Conservation (phyloP, 805 yeast species). For the Candida chauliodis region DNA sequence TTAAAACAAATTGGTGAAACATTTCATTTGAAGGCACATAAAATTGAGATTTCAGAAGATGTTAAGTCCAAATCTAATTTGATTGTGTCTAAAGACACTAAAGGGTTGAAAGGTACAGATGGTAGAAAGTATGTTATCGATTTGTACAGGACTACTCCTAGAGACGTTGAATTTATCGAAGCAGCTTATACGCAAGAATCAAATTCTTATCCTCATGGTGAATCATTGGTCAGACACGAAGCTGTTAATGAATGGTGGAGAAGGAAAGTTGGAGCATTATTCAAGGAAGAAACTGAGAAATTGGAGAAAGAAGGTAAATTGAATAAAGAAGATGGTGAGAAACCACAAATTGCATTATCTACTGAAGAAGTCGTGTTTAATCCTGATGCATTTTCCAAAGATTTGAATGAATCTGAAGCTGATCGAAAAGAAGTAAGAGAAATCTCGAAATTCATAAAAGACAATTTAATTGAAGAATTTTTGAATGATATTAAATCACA, state of each 20-base stretch:
- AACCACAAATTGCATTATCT: slow-evolving; percentile 52
- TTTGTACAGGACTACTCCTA: slow-evolving; percentile 77
- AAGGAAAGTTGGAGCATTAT: slow-evolving; percentile 52
- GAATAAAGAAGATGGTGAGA: slow-evolving; percentile 31
- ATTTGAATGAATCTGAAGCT: slow-evolving; percentile 35
- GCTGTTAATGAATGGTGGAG: slow-evolving; percentile 91
- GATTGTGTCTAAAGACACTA: slow-evolving; percentile 71
- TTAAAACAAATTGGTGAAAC: slow-evolving; percentile 64
- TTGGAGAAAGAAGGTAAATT: slow-evolving; percentile 34
- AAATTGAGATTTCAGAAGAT: slow-evolving; percentile 48
- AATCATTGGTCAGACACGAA: slow-evolving; percentile 77
- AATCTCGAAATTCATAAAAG: slow-evolving; percentile 60
- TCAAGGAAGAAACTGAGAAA: slow-evolving; percentile 49
- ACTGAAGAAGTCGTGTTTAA: slow-evolving; percentile 58
- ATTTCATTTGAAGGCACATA: slow-evolving; percentile 74
- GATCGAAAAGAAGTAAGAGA: slow-evolving; percentile 67
- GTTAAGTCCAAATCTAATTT: slow-evolving; percentile 42
- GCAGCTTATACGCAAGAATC: slow-evolving; percentile 34
- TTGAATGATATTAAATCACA: slow-evolving; percentile 53
- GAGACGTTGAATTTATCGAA: slow-evolving; percentile 75
- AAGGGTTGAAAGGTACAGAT: slow-evolving; percentile 84
- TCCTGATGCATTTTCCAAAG: slow-evolving; percentile 66
- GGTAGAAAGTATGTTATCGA: slow-evolving; percentile 83
- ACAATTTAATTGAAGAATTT: slow-evolving; percentile 59
- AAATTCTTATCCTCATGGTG: slow-evolving; percentile 74